Percentiles rank a stretch among this genome's conserved stretches.
Evolutionary conservation across 495 filamentous ascomycete species (phyloP).

Genomic region (Aspergillus nanangensis): DNA sequence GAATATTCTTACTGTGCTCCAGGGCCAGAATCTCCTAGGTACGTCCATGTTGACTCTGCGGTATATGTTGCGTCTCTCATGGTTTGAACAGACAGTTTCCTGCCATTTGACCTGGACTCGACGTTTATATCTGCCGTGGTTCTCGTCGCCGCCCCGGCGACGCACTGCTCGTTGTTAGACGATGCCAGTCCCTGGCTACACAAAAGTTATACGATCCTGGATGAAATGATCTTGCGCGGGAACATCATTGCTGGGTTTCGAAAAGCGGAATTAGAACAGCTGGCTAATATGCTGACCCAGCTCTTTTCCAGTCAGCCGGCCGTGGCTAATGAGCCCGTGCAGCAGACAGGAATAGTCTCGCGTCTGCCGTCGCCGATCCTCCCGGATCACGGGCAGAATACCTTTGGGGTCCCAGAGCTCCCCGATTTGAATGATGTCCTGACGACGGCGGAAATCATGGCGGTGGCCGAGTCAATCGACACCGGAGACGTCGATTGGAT

Average conservation of each 20-base stretch:
- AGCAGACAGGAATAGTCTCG: constrained; percentile 7
- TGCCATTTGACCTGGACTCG: constrained; percentile 42
- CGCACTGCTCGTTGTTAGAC: constrained; percentile 24
- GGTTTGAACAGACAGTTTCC: constrained; percentile 44
- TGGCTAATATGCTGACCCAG: constrained; percentile 26
- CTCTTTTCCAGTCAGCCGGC: too few relatives aligned
- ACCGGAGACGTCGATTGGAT: constrained; percentile 37
- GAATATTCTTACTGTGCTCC: constrained; percentile 32
- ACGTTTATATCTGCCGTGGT: constrained; percentile 34
- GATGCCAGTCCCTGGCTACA: constrained; percentile 28
- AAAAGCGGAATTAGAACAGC: constrained; percentile 32
- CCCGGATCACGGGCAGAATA: neutral
- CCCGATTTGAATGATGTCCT: constrained; percentile 15
- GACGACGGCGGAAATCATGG: constrained; percentile 34
- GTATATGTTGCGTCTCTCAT: neutral
- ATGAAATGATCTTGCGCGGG: constrained; percentile 37
- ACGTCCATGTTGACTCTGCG: neutral
- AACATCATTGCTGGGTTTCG: constrained; percentile 36
- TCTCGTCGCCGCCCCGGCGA: constrained; percentile 29
- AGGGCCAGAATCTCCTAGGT: constrained; percentile 38
- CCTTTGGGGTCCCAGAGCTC: too few relatives aligned
- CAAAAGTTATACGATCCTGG: constrained; percentile 31
- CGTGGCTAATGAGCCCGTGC: too few relatives aligned
- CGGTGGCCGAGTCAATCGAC: constrained; percentile 35
- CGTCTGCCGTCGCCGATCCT: constrained; percentile 1